Conservation (phyloP, 106 monocot species). For the Xerophyta viscosa region DNA sequence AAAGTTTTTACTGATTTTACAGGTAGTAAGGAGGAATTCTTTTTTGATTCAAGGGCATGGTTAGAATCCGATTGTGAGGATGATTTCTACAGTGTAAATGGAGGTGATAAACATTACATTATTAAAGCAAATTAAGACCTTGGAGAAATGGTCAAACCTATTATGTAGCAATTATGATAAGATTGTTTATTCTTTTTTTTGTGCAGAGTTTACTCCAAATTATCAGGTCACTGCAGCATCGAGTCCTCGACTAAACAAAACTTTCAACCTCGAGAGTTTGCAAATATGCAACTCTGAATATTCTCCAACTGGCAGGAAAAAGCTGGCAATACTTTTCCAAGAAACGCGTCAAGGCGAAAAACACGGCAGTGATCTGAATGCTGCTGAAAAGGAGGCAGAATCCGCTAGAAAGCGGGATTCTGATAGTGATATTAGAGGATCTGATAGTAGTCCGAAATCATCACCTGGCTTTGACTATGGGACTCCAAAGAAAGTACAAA, state of each 20-base stretch:
- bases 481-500: no score
- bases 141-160: background rate
- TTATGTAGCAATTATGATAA: background rate
- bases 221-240: conserved; percentile 14
- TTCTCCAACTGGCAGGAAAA: no score
- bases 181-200: background rate
- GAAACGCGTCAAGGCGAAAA: no score
- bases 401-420: no score
- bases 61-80: conserved; percentile 83
- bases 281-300: no score
- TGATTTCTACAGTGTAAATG: conserved; percentile 88
- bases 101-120: conserved; percentile 34
- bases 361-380: no score
- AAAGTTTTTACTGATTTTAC: conserved; percentile 4
- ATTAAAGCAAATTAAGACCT: background rate
- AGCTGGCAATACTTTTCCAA: no score
- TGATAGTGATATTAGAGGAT: no score
- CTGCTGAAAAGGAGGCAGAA: no score
- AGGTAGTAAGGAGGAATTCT: conserved; percentile 75
- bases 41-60: conserved; percentile 70
- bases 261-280: no score
- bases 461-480: no score
- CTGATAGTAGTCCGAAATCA: no score
- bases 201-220: conserved; percentile 65
- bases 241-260: conserved; percentile 15